Conservation (phyloP, 1,284 basidiomycete species). For the Ceratobasidium sp. region DNA sequence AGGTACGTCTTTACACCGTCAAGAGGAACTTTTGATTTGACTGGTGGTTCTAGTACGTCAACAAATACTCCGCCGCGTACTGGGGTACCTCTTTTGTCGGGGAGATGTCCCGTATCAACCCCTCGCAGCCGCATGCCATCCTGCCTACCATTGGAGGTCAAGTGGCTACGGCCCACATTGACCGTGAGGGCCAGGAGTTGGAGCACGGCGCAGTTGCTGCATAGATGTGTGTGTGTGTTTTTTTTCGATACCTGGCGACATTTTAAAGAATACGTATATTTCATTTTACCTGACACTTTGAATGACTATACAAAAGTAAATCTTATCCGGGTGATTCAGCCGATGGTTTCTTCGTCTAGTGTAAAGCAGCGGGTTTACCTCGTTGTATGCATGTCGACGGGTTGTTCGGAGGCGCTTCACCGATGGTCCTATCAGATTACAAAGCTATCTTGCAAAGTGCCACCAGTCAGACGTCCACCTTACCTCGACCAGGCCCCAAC, state of each 20-base stretch:
- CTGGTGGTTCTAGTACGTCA: constrained; percentile 67
- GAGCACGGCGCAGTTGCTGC: constrained; percentile 44
- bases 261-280: background rate
- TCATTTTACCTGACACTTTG: background rate
- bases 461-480: background rate
- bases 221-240: constrained; percentile 3
- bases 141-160: constrained; percentile 14
- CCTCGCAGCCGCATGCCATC: constrained; percentile 11
- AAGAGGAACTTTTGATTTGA: constrained; percentile 26
- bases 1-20: constrained; percentile 54
- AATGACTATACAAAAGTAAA: background rate
- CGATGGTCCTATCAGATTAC: constrained; percentile 15
- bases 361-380: background rate
- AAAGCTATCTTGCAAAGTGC: constrained; percentile 10
- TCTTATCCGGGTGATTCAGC: background rate
- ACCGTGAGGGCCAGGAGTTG: constrained; percentile 45
- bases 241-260: background rate
- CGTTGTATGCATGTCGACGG: background rate
- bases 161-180: constrained; percentile 32
- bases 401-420: background rate
- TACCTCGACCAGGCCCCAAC: constrained; percentile 5
- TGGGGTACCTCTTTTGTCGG: constrained; percentile 92
- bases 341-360: too few species aligned
- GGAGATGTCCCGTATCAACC: constrained; percentile 63
- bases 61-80: constrained; percentile 90